Percentiles rank a stretch among this genome's conserved stretches.
These are phyloP conservation scores for Dicorynia guianensis DNA, from an alignment of 306 rosid species.

Conservation along the genomic window DNA sequence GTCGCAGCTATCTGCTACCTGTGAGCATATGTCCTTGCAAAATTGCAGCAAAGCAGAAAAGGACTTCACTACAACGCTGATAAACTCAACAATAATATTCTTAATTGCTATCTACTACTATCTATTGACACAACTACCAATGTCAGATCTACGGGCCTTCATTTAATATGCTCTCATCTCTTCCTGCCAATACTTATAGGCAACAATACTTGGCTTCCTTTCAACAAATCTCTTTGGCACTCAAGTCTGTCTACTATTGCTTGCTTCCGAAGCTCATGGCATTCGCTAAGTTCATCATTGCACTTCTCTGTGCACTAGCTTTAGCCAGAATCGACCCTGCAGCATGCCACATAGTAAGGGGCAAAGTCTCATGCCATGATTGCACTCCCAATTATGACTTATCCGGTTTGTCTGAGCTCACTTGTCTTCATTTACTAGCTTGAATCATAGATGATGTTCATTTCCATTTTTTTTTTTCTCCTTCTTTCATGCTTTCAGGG, in stretches of 20 bases:
- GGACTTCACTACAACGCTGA: background rate
- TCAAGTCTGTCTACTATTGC: constrained; percentile 2
- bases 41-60: background rate
- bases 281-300: constrained; percentile 42
- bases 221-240: constrained; percentile 8
- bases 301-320: constrained; percentile 55
- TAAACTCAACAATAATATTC: background rate
- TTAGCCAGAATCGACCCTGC: constrained; percentile 54
- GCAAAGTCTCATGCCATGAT: constrained; percentile 76
- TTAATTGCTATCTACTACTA: constrained; percentile 33
- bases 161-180: constrained; percentile 40
- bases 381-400: constrained; percentile 57
- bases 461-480: background rate
- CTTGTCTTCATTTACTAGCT: background rate
- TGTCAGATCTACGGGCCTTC: constrained; percentile 33
- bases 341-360: constrained; percentile 54
- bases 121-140: constrained; percentile 39
- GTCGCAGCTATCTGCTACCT: too few relatives aligned
- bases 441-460: background rate
- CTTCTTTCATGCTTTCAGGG: constrained; percentile 50
- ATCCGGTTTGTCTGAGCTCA: constrained; percentile 60
- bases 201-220: constrained; percentile 28
- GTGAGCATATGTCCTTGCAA: background rate
- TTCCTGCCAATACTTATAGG: constrained; percentile 37
- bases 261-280: constrained; percentile 57